Base-by-base conservation (phyloP, 2,329 filamentous ascomycete genomes). In the Periconia digitata region DNA sequence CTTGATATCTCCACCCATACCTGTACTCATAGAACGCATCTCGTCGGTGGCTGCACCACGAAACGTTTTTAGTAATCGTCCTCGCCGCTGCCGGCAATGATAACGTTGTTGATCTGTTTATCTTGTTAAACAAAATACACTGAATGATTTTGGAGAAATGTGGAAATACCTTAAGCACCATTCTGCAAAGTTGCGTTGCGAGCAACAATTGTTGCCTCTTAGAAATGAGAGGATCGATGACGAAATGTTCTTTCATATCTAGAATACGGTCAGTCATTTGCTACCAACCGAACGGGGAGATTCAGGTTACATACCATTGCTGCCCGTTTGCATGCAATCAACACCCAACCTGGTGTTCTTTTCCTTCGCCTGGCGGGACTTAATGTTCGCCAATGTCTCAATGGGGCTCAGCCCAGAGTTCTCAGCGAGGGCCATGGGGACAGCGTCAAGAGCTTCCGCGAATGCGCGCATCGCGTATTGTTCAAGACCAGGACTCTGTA, bases 391-490 rank as follows among this genome's bases (percentile, higher is more conserved):
- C 47, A 99, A 82, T 7, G 92, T 96, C 65, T 96, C 91, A 63
- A 99, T 99, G 15, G 94, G 90, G 75, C 90, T 95, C 54, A 97
- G 79, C 54, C 94, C 94, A 60, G 90, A 95, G 81, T 99, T 99
- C 81, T 99, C 92, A 8, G 94, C 92, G 51, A 99, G 81, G 2
- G 94, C 90, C 90, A 99, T 94, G 27, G 94, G 94, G 1, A 99
- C 82, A 1, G 89, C 82, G 72, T 99, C 94, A 29, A 99, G 84
- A 5, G 94, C 95, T 73, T 97, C 92, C 52, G 94, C 84, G 70
- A 99, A 99, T 20, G 94, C 94, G 53, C 94, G 89, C 92, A 99
- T 99, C 58, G 92, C 92, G 74, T 99, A 99, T 76, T 99, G 94
- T 76, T 96, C 92, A 34, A 99, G 84, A n/a, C 94, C 94, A 20